Base-by-base conservation (phyloP, 176 grass and related monocot genomes). In the Musa itinerans region DNA sequence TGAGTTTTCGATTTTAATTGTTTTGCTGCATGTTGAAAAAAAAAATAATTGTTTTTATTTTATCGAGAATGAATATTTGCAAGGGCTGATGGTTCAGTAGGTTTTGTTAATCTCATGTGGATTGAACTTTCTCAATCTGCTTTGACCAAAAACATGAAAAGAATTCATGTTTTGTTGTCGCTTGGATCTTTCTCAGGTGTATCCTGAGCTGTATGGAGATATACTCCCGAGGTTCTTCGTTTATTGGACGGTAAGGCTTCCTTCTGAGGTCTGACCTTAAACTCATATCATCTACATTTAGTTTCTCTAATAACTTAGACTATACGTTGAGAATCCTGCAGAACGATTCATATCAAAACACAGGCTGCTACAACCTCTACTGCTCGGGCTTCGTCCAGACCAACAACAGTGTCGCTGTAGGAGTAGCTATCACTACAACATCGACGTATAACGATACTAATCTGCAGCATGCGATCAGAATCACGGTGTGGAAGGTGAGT, bases 301-400 rank as follows among this genome's bases (percentile, higher is more conserved):
- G 16, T 72, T 51, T 54, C 7, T 11, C 9, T 0, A 15, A 15
- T 15, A 11, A 54, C 14, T 54, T n/a, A n/a, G n/a, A n/a, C n/a
- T n/a, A 15, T 54, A 1, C 14, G 8, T 10, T 14, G 14, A 14
- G 17, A 19, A 22, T 24, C 4, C 50, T 8, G 34, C 71, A 73
- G 71, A 15, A 8, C 11, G 54, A 59, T 34, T 8, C 53, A 74
- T 48, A 59, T n/a, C n/a, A n/a, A 8, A 15, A 0, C 0, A 59
- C 53, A 15, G 72, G 72, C 7, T 74, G 72, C 72, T 74, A 74
- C 72, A 26, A 73, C 50, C 51, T 55, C 2, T 1, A 12, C 1
- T 73, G 71, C 24, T 16, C 71, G 23, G 71, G 72, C 10, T 74
- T 74, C 57, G 22, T 74, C 14, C 53, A 58, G 24, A 58, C 12